Evolutionary conservation across 148 eudicot genomes (phyloP).

Genomic region (Limonium bicolor): DNA sequence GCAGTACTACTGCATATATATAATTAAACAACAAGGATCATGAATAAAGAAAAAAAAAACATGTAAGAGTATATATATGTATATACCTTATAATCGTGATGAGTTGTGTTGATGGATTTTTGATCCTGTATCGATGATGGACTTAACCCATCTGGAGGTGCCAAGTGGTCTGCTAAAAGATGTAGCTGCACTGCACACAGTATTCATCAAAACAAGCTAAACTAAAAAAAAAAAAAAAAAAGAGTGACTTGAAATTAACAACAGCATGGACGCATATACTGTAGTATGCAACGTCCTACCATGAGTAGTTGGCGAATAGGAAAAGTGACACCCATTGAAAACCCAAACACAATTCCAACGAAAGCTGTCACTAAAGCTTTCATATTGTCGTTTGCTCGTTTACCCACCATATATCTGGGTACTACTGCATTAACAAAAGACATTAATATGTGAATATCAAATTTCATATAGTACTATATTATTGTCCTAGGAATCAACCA

Average conservation of each 20-base stretch:
- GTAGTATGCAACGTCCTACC: background rate
- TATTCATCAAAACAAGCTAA: background rate
- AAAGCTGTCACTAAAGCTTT: background rate
- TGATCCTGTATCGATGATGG: background rate
- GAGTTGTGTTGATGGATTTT: background rate
- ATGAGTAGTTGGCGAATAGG: conserved; percentile 1
- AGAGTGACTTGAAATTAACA: background rate
- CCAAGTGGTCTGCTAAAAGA: background rate
- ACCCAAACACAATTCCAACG: conserved; percentile 1
- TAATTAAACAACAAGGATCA: background rate
- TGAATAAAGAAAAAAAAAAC: background rate
- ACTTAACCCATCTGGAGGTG: background rate
- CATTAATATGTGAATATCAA: too few species aligned
- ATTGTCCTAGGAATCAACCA: too few species aligned
- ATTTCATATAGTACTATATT: too few species aligned
- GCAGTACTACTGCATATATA: background rate
- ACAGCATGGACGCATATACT: background rate
- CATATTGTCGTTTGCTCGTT: background rate
- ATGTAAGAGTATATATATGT: background rate
- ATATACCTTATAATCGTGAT: background rate
- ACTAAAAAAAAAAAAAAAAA: background rate
- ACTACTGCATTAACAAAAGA: too few species aligned
- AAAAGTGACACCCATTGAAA: conserved; percentile 1
- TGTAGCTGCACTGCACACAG: conserved; percentile 2
- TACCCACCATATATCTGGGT: too few species aligned